Base-by-base conservation (phyloP, 305 asterid genomes). In the Fraxinus xanthoxyloides region DNA sequence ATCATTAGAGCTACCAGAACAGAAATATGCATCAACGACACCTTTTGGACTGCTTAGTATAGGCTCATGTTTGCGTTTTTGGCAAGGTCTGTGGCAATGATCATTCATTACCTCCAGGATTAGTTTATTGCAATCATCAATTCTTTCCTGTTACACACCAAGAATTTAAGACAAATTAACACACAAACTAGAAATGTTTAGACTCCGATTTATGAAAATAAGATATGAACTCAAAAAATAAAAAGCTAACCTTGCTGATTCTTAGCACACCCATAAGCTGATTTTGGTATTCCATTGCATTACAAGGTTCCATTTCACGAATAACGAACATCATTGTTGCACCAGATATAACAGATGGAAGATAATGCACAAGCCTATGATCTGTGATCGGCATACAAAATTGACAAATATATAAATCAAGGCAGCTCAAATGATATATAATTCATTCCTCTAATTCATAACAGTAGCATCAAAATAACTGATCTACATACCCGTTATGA, bases 1-100 rank as follows among this genome's bases (percentile, higher is more conserved):
- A 76, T 96, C 98, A 21, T 89, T 92, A 0, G 98, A 94, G 90
- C 91, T 93, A 31, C 93, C 98, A 1, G 93, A 90, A 91, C 93
- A 90, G 73, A 93, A 93, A 87, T 92, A 92, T 8, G 97, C 94
- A 84, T 94, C 98, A 51, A 93, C 85, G 1, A 93, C 96, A 21
- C 97, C 98, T 67, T 89, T 91, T 34, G 98, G 98, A 80, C 98
- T 94, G 79, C 89, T 87, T 0, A 97, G 97, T 2, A 86, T 72
- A 13, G 90, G 86, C 75, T 76, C 85, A 40, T 84, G 86, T 67
- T 92, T 94, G 87, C 98, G 94, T 85, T 94, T 94, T 56, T 17
- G 65, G 86, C 79, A 76, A 63, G 88, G 85, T n/a, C 54, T 82
- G 38, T 65, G 54, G 80, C 89, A 76, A 34, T 79, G 77, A 77